Base-by-base conservation (phyloP, 1,139 yeast species). In the Kodamaea alishanica region DNA sequence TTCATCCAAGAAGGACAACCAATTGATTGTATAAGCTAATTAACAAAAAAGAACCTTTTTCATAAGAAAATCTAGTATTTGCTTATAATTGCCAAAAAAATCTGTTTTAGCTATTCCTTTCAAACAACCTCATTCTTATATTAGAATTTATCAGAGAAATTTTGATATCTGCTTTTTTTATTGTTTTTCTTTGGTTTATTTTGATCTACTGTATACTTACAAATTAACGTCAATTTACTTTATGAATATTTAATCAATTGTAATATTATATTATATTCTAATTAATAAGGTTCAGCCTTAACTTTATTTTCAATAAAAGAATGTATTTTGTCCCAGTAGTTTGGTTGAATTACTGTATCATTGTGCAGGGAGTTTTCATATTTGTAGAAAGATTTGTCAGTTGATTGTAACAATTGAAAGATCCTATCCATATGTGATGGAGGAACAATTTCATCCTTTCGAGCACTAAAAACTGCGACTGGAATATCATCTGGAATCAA, bases 391-490 rank as follows among this genome's bases (percentile, higher is more conserved):
- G 60, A 55, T 54, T 82, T 83, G 26, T 60, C 58, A 2, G 57
- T 50, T 26, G 77, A 59, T 10, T 68, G 67, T 35, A 82, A 66
- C 33, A 77, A 51, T 30, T 73, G 74, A 55, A 58, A 82, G 28
- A 92, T 70, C 33, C 54, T 57, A 40, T 73, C 74, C 92, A 90
- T 87, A 54, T 92, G 97, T 1, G 50, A 50, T 0, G 96, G 95
- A 1, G 97, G 97, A 1, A 92, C 96, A 26, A 92, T 80, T 60
- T 92, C 98, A 63, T 92, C 98, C 31, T 70, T 66, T 24, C 75
- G 63, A 0, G 96, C 97, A 49, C 85, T 77, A 34, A 90, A 58
- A 51, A 90, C 77, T 36, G 90, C 67, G 27, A 82, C 71, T 0
- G 96, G 95, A 6, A 84, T 67, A 6, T 67, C 56, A 0, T 70